These are phyloP conservation scores for Microcera coccophila DNA, from an alignment of 2,329 filamentous ascomycete genomes.

Conservation along the genomic window DNA sequence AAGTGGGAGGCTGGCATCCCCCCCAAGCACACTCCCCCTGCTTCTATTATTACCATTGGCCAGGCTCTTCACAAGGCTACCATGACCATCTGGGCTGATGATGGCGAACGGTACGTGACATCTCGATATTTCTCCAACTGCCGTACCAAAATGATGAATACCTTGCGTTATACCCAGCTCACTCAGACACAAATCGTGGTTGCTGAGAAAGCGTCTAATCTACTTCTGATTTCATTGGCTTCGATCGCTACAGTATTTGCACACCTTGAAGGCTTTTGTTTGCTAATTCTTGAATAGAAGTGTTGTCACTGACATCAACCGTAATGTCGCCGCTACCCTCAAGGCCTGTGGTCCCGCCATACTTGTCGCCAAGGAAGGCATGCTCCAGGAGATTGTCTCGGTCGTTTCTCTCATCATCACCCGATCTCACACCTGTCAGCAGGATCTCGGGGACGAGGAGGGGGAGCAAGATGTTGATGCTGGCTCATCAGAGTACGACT, in stretches of 20 bases:
- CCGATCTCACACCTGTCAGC: slow-evolving; percentile 87
- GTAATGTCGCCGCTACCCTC: slow-evolving; percentile 83
- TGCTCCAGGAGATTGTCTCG: slow-evolving; percentile 72
- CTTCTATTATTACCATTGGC: slow-evolving; percentile 78
- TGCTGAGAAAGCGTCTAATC: slow-evolving; percentile 76
- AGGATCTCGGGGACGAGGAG: slow-evolving; percentile 78
- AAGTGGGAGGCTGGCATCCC: slow-evolving; percentile 92
- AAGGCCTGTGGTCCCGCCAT: slow-evolving; percentile 88
- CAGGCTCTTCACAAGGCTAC: slow-evolving; percentile 82
- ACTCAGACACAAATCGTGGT: slow-evolving; percentile 89
- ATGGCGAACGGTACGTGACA: slow-evolving; percentile 81
- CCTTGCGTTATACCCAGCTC: slow-evolving; percentile 97
- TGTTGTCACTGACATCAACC: slow-evolving; percentile 92
- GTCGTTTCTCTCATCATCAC: slow-evolving; percentile 76
- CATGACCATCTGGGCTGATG: slow-evolving; percentile 79
- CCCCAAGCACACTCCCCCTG: slow-evolving; percentile 71
- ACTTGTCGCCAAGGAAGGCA: slow-evolving; percentile 62
- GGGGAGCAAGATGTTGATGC: slow-evolving; percentile 68
- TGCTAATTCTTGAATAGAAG: slow-evolving; percentile 57
- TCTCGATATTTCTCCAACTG: slow-evolving; percentile 18
- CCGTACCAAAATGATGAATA: slow-evolving; percentile 70
- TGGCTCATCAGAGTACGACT: slow-evolving; percentile 93
- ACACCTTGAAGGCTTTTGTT: slow-evolving; percentile 18
- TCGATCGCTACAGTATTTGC: slow-evolving; percentile 22
- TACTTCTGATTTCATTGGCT: slow-evolving; percentile 31